A percentile compares a stretch with the other conserved stretches of the same genome.
Conservation (phyloP, 768 basidiomycete genomes). For the Dentipellis fragilis region DNA sequence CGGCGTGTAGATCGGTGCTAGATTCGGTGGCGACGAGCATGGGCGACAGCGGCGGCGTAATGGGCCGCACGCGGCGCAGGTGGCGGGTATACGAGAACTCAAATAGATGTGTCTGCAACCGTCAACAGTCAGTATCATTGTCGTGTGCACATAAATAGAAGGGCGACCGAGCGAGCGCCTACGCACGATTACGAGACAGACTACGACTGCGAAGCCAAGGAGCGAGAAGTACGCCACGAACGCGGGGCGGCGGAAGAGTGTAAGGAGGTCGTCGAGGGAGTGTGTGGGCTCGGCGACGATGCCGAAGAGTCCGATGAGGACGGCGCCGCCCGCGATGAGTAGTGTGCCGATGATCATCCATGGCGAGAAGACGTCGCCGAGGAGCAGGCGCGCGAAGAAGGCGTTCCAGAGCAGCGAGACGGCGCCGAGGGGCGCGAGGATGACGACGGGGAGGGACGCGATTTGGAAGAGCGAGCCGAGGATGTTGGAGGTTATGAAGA, state of each 20-base stretch:
- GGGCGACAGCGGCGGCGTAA: slow-evolving; percentile 24
- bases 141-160: too few species aligned
- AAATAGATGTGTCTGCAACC: slow-evolving; percentile 56
- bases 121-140: neutral
- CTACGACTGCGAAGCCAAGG: slow-evolving; percentile 47
- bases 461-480: slow-evolving; percentile 87
- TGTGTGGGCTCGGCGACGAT: slow-evolving; percentile 85
- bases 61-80: slow-evolving; percentile 18
- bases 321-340: slow-evolving; percentile 81
- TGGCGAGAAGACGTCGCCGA: slow-evolving; percentile 78
- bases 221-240: slow-evolving; percentile 79
- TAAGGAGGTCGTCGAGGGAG: slow-evolving; percentile 75
- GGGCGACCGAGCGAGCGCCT: neutral
- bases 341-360: slow-evolving; percentile 83
- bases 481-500: slow-evolving; percentile 85
- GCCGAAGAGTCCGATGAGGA: slow-evolving; percentile 84
- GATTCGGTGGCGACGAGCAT: slow-evolving; percentile 16
- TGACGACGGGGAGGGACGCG: slow-evolving; percentile 87
- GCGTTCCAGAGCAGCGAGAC: slow-evolving; percentile 93
- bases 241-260: slow-evolving; percentile 60
- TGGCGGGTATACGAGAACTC: slow-evolving; percentile 52
- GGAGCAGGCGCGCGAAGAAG: slow-evolving; percentile 74
- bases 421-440: slow-evolving; percentile 88
- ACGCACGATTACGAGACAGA: slow-evolving; percentile 57
- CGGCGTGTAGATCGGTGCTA: slow-evolving; percentile 20